These are phyloP conservation scores for Domatiomyces globalis DNA, from an alignment of 2,329 filamentous ascomycete species.

Conservation along the genomic window DNA sequence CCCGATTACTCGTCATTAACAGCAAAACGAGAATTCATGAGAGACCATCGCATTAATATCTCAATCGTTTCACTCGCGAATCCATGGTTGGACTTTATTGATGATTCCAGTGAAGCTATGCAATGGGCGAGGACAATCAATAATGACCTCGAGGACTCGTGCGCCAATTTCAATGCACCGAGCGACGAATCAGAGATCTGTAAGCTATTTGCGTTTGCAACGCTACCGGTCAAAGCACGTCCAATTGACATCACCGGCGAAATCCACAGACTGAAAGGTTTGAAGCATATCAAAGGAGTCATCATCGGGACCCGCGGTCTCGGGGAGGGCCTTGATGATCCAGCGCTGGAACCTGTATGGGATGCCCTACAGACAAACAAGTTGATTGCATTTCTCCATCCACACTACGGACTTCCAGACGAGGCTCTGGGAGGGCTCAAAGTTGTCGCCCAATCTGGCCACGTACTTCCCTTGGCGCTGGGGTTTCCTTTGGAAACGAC, in stretches of 20 bases:
- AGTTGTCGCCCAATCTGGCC: slow-evolving; percentile 58
- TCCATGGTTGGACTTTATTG: slow-evolving; percentile 82
- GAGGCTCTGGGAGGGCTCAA: slow-evolving; percentile 55
- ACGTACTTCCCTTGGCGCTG: slow-evolving; percentile 71
- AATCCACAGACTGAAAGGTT: slow-evolving; percentile 45
- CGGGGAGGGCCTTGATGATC: slow-evolving; percentile 68
- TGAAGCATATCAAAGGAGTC: slow-evolving; percentile 65
- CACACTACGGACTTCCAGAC: slow-evolving; percentile 75
- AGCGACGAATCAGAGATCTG: slow-evolving; percentile 9
- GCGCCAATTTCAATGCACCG: slow-evolving; percentile 33
- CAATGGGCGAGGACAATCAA: slow-evolving; percentile 56
- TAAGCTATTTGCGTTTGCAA: slow-evolving; percentile 68
- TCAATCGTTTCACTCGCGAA: slow-evolving; percentile 84
- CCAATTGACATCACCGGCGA: slow-evolving; percentile 48
- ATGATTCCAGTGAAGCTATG: slow-evolving; percentile 42
- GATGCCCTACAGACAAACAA: slow-evolving; percentile 49
- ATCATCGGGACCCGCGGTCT: slow-evolving; percentile 77
- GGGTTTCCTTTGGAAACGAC: slow-evolving; percentile 90
- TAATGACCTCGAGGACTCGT: slow-evolving; percentile 60
- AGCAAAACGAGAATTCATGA: slow-evolving; percentile 78
- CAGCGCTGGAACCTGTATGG: slow-evolving; percentile 56
- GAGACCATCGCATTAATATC: slow-evolving; percentile 63
- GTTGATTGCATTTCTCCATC: slow-evolving; percentile 69
- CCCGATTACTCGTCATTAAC: slow-evolving; percentile 66
- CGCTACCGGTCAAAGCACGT: slow-evolving; percentile 61